Evolutionary conservation across 164 flowering plant species (phyloP).

Genomic region (Litsea cubeba): DNA sequence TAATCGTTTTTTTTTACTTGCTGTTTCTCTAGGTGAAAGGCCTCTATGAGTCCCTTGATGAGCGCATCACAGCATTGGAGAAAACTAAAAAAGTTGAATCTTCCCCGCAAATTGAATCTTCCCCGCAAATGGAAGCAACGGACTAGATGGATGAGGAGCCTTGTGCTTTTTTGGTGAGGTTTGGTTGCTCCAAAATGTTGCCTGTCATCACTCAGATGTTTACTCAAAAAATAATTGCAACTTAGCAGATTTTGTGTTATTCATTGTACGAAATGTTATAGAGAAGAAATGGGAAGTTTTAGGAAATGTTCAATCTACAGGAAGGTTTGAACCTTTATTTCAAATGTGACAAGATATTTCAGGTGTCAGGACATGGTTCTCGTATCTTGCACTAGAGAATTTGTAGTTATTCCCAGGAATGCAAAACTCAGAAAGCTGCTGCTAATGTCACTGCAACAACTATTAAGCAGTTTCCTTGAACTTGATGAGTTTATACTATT

Average conservation of each 20-base stretch:
- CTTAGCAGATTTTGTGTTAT: not conserved
- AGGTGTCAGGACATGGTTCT: no score
- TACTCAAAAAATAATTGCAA: constrained; percentile 6
- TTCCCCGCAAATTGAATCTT: constrained; percentile 32
- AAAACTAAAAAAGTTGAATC: constrained; percentile 41
- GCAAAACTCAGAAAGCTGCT: no score
- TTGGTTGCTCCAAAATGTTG: not conserved
- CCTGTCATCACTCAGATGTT: not conserved
- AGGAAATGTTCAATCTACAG: not conserved
- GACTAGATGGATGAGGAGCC: constrained; percentile 24
- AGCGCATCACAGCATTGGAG: constrained; percentile 53
- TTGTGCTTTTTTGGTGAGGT: constrained; percentile 1
- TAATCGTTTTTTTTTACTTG: not conserved
- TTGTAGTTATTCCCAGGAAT: no score
- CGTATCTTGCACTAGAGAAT: no score
- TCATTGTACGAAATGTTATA: no score
- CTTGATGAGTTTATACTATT: no score
- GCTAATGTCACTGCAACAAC: no score
- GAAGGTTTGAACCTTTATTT: not conserved
- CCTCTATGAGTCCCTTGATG: constrained; percentile 44
- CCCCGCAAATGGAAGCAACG: constrained; percentile 37
- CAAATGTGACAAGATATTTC: no score
- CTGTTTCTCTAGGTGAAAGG: constrained; percentile 39
- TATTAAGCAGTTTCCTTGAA: no score
- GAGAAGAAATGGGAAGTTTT: not conserved